Percentiles rank a stretch among this genome's conserved stretches.
These are phyloP conservation scores for Sporothrix curviconia DNA, from an alignment of 2,329 filamentous ascomycete species.

Conservation along the genomic window DNA sequence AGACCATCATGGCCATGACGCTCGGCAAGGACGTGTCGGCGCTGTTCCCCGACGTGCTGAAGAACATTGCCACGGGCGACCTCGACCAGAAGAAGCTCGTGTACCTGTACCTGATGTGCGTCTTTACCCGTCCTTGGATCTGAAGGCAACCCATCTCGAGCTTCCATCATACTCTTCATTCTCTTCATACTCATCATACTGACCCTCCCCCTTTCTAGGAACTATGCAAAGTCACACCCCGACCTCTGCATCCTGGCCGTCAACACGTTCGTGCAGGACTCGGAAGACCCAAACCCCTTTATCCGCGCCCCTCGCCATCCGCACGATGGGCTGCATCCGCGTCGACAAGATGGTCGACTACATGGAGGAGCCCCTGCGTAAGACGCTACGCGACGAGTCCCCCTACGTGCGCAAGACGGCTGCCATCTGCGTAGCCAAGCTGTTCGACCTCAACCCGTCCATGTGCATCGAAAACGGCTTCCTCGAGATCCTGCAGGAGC, in stretches of 20 bases:
- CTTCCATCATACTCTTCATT: not conserved
- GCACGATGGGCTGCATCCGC: conserved; percentile 97
- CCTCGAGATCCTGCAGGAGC: conserved; percentile 83
- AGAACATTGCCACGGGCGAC: conserved; percentile 94
- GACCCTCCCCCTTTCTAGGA: conserved; percentile 50
- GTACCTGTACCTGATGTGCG: conserved; percentile 93
- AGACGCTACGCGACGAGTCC: conserved; percentile 93
- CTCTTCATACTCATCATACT: not conserved
- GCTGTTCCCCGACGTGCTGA: conserved; percentile 92
- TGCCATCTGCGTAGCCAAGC: conserved; percentile 93
- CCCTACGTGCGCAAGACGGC: conserved; percentile 98
- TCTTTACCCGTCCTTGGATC: conserved; percentile 14
- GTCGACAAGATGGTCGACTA: conserved; percentile 99
- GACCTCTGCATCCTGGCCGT: conserved; percentile 97
- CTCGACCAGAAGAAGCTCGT: conserved; percentile 99
- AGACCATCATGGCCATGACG: conserved; percentile 99
- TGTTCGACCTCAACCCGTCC: conserved; percentile 86
- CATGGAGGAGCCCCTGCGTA: conserved; percentile 95
- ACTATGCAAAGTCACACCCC: conserved; percentile 98
- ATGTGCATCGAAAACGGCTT: conserved; percentile 98
- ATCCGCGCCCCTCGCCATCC: conserved; percentile 89
- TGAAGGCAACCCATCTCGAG: not conserved
- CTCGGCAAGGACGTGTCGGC: conserved; percentile 97
- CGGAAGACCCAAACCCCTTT: conserved; percentile 94
- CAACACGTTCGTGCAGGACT: conserved; percentile 98